phyloP scores from a whole-genome alignment of 768 basidiomycete species.

The Boletus rex-veris region DNA sequence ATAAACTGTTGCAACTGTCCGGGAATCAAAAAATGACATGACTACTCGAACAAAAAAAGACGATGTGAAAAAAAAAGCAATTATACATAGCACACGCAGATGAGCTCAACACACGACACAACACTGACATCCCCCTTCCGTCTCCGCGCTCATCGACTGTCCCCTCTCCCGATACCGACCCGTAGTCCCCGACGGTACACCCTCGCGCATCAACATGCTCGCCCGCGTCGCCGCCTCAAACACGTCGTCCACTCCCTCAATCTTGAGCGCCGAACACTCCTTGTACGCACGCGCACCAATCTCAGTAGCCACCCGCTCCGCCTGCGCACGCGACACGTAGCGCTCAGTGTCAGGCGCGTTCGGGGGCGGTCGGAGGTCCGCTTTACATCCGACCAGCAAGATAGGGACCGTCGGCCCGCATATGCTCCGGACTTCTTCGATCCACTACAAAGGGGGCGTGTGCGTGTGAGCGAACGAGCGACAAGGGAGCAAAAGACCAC shows the following conservation, averaged over 20 bases:
- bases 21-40: conserved; percentile 3
- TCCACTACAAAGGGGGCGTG: conserved; percentile 61
- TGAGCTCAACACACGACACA: conserved; percentile 60
- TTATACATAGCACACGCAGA: no score
- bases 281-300: conserved; percentile 95
- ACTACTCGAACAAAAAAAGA: neutral
- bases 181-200: conserved; percentile 55
- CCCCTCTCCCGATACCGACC: conserved; percentile 46
- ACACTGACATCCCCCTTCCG: conserved; percentile 50
- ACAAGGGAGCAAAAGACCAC: no score
- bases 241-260: conserved; percentile 93
- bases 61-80: neutral
- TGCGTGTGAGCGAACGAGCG: neutral
- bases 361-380: conserved; percentile 74
- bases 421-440: conserved; percentile 95
- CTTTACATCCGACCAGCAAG: conserved; percentile 94
- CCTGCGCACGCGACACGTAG: conserved; percentile 75
- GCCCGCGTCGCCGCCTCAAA: conserved; percentile 97
- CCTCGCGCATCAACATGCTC: conserved; percentile 93
- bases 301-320: conserved; percentile 71
- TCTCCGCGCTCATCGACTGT: conserved; percentile 36
- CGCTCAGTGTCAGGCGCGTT: conserved; percentile 44
- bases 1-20: conserved; percentile 13
- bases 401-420: conserved; percentile 93
- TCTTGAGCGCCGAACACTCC: conserved; percentile 88